Base-by-base conservation (phyloP, 441 rosid species). In the Gossypium lobatum region DNA sequence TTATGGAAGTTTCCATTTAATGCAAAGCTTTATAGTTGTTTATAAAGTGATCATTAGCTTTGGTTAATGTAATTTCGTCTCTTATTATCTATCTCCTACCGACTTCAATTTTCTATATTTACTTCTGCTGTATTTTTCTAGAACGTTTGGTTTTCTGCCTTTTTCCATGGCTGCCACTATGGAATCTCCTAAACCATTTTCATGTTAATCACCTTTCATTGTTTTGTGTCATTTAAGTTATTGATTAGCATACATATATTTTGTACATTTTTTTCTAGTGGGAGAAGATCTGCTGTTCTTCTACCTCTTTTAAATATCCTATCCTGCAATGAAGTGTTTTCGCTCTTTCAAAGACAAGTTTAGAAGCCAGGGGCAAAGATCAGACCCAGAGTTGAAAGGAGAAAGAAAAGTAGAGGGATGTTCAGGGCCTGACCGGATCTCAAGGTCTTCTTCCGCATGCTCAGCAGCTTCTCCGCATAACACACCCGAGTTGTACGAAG, bases 401-500 rank as follows among this genome's bases (percentile, higher is more conserved):
- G 57, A 67, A 21, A 72, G 42, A 23, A 75, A 64, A 17, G 66
- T 78, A 0, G 59, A 25, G 3, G 74, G 80, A 6, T 76, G 14
- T 68, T 83, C 85, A 3, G 78, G 64, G 64, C 64, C 62, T 8
- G 74, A 73, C 13, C 84, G 77, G 77, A 70, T 76, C 1, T 70
- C 76, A 13, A 86, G 85, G 80, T 80, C 90, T 8, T 69, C 94
- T 18, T 82, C 85, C 77, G 84, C 91, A 25, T 78, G 76, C 78
- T 86, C 91, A 23, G 75, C 77, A n/a, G 80, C 93, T 65, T 91
- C 97, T 21, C 83, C 87, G 0, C 82, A 91, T 34, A 77, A 91
- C 59, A 88, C 92, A 77, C 80, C 86, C 1, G 92, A 91, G 62
- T 78, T 94, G 75, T 85, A 89, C 55, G 80, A 82, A 66, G 97